phyloP scores from a whole-genome alignment of 2,329 filamentous ascomycete species.

The Chrysosporium keratinophilum region DNA sequence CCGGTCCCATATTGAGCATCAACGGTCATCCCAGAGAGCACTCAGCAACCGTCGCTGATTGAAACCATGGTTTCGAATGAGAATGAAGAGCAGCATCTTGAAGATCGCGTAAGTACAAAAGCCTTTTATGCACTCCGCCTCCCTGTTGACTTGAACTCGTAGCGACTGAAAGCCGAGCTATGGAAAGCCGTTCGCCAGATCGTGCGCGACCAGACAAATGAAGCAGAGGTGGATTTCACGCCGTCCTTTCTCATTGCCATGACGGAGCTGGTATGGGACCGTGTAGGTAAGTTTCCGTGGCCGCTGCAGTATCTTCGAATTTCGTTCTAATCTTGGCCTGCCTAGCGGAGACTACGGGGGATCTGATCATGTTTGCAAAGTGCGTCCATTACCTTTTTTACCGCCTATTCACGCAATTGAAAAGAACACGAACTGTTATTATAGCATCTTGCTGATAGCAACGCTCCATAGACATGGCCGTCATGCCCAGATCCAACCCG shows the following conservation, averaged over 20 bases:
- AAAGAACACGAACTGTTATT: not conserved
- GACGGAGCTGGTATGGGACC: slow-evolving; percentile 78
- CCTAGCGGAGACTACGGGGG: slow-evolving; percentile 2
- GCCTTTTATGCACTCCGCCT: not conserved
- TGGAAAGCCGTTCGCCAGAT: slow-evolving; percentile 80
- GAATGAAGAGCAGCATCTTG: slow-evolving; percentile 1
- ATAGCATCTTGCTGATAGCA: not conserved
- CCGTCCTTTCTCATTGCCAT: slow-evolving; percentile 80
- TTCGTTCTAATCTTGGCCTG: not conserved
- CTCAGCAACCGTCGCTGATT: too few relatives aligned
- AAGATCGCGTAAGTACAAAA: slow-evolving; percentile 1
- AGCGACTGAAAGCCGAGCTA: slow-evolving; percentile 75
- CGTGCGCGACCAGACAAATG: slow-evolving; percentile 71
- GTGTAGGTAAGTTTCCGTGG: slow-evolving; percentile 54
- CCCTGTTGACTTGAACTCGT: not conserved
- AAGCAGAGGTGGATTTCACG: slow-evolving; percentile 70
- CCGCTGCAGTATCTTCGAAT: not conserved
- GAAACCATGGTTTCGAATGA: not conserved
- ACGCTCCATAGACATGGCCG: slow-evolving; percentile 56
- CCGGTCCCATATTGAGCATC: too few relatives aligned
- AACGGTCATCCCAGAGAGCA: too few relatives aligned
- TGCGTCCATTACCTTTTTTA: slow-evolving; percentile 18
- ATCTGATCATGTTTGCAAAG: slow-evolving; percentile 53
- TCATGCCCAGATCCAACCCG: slow-evolving; percentile 65
- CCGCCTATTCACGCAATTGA: not conserved